Base-by-base conservation (phyloP, 1,284 basidiomycete genomes). In the Meira nashicola region DNA sequence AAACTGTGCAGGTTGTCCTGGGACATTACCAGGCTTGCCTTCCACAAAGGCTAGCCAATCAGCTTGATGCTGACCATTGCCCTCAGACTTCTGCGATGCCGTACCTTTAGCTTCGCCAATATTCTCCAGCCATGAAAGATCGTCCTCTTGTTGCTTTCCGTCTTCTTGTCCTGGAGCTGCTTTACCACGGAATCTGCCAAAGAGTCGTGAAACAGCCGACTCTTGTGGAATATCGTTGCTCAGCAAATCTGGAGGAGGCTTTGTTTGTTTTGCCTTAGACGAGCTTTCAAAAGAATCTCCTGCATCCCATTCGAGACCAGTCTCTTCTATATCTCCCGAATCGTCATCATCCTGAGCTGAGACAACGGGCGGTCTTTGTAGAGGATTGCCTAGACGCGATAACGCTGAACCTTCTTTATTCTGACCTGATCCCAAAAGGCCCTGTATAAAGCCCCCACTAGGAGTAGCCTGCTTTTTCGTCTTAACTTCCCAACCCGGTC, bases 51-150 rank as follows among this genome's bases (percentile, higher is more conserved):
- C 39, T 19, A 53, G 23, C 50, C 50, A 53, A 25, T 53, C 50
- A 15, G 40, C 50, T 14, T 53, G 7, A 39, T 28, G 6, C 2
- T 4, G 15, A 6, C 23, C 47, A n/a, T 50, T 50, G 15, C n/a
- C 21, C 4, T 19, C 23, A 19, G 50, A n/a, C 11, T 39, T 17
- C 7, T 38, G 14, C 12, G 12, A 33, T 33, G 7, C 50, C 5
- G n/a, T 41, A 7, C 15, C 14, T 28, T 50, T 15, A 15, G 21
- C 2, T 23, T 25, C 15, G 6, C 15, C 48, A 4, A 53, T 33
- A 21, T 23, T 28, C 17, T 53, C 50, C 15, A 53, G 14, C 50
- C 50, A 53, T n/a, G 50, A 53, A 15, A 53, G 23, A 53, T 53
- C 50, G 50, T 53, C 50, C 15, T 14, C 37, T 37, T 38, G 21